Percentiles rank a stretch among this genome's conserved stretches.
These are phyloP conservation scores for Fusarium transvaalense DNA, from an alignment of 2,329 filamentous ascomycete species.

Conservation along the genomic window DNA sequence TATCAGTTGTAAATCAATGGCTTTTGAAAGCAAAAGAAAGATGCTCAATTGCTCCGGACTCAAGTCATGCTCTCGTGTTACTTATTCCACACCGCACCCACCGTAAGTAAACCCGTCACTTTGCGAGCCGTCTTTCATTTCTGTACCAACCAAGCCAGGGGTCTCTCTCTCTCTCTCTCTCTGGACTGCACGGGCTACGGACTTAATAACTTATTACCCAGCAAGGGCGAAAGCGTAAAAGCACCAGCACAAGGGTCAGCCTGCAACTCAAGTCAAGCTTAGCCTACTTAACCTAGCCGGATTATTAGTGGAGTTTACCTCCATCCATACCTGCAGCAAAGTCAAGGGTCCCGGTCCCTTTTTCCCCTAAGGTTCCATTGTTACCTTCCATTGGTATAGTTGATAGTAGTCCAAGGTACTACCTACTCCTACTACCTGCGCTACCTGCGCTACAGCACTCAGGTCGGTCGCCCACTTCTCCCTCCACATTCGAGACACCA, in stretches of 20 bases:
- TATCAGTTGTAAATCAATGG: background rate
- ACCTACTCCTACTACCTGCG: background rate
- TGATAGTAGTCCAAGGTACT: no score
- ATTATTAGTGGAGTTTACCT: conserved; percentile 2
- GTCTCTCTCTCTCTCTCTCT: background rate
- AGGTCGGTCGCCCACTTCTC: conserved; percentile 40
- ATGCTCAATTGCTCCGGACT: conserved; percentile 9
- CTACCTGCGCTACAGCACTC: conserved; percentile 25
- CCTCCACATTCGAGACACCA: conserved; percentile 53
- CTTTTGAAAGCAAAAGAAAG: background rate
- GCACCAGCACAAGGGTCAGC: conserved; percentile 36
- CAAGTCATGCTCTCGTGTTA: conserved; percentile 16
- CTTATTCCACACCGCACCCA: conserved; percentile 48
- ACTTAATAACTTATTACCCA: conserved; percentile 22
- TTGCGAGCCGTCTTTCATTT: conserved; percentile 28
- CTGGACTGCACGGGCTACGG: background rate
- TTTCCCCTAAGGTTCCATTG: conserved; percentile 11
- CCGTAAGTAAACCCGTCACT: conserved; percentile 45
- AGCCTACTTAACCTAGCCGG: conserved; percentile 23
- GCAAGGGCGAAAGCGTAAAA: conserved; percentile 34
- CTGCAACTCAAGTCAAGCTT: conserved; percentile 26
- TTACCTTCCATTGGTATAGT: background rate
- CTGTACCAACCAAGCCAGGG: conserved; percentile 25
- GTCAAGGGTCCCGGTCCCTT: conserved; percentile 35
- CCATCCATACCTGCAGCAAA: conserved; percentile 1